A percentile compares a stretch with the other conserved stretches of the same genome.
Evolutionary conservation across 2,329 filamentous ascomycete species (phyloP).

Genomic region (Fusarium setosum): DNA sequence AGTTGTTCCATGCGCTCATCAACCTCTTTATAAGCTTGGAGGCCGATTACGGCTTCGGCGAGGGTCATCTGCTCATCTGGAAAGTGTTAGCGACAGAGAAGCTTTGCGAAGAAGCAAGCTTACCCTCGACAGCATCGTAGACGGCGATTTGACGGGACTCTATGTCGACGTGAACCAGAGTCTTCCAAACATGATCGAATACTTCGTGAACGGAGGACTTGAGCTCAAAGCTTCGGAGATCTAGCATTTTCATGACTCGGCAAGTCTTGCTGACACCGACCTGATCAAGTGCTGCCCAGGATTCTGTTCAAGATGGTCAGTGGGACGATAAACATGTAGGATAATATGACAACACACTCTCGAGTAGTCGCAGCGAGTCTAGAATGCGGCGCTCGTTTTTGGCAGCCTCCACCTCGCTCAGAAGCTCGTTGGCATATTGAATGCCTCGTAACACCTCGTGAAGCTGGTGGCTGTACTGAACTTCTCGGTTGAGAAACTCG

Average conservation of each 20-base stretch:
- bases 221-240: slow-evolving; percentile 73
- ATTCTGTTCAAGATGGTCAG: slow-evolving; percentile 54
- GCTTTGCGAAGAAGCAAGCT: not conserved
- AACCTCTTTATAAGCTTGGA: slow-evolving; percentile 70
- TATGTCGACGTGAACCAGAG: slow-evolving; percentile 72
- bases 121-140: slow-evolving; percentile 62
- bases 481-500: slow-evolving; percentile 67
- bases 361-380: slow-evolving; percentile 67
- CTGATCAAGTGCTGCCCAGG: slow-evolving; percentile 67
- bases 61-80: slow-evolving; percentile 64
- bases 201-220: slow-evolving; percentile 74
- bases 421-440: slow-evolving; percentile 68
- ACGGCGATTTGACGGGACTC: slow-evolving; percentile 67
- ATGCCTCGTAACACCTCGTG: slow-evolving; percentile 62
- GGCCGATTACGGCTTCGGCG: slow-evolving; percentile 64
- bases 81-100: slow-evolving; percentile 25
- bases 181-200: slow-evolving; percentile 77
- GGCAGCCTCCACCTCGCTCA: slow-evolving; percentile 70
- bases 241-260: slow-evolving; percentile 72
- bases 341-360: slow-evolving; percentile 54
- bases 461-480: slow-evolving; percentile 69
- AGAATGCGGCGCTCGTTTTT: slow-evolving; percentile 65
- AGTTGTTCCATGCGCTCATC: slow-evolving; percentile 69
- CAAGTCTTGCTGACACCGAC: slow-evolving; percentile 72
- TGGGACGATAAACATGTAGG: not conserved